Conservation (phyloP, 2,329 filamentous ascomycete species). For the Diaporthe caulivora region DNA sequence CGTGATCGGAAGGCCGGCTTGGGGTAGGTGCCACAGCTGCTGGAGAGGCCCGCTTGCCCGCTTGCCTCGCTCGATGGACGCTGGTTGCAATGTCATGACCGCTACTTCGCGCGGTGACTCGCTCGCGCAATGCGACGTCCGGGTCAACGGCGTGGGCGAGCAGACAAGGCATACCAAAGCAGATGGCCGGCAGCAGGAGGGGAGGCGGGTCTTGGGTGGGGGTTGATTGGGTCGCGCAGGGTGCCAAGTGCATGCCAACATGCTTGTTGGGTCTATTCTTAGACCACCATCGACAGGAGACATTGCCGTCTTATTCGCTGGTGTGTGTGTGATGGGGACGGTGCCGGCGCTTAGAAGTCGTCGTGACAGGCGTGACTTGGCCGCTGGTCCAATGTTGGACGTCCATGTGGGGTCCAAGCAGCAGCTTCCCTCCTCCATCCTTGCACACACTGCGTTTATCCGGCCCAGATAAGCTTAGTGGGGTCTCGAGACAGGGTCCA, state of each 20-base stretch:
- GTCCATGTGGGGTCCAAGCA: slow-evolving; percentile 13
- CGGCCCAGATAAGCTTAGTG: slow-evolving; percentile 28
- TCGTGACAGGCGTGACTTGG: slow-evolving; percentile 24
- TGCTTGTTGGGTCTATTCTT: slow-evolving; percentile 33
- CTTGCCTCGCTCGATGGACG: neutral
- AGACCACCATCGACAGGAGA: slow-evolving; percentile 26
- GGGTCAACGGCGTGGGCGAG: slow-evolving; percentile 18
- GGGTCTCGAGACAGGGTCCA: slow-evolving; percentile 14
- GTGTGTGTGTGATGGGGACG: slow-evolving; percentile 16
- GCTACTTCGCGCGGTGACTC: slow-evolving; percentile 28
- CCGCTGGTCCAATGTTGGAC: slow-evolving; percentile 19
- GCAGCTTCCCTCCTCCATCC: neutral
- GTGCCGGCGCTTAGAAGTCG: slow-evolving; percentile 27
- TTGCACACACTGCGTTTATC: neutral
- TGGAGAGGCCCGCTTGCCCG: neutral
- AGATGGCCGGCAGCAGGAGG: neutral
- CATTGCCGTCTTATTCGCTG: slow-evolving; percentile 14
- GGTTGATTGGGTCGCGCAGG: neutral
- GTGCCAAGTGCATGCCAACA: slow-evolving; percentile 15
- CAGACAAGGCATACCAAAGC: too few species aligned
- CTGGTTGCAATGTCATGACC: slow-evolving; percentile 22
- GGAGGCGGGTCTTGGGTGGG: neutral
- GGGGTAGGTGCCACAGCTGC: neutral
- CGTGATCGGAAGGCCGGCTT: slow-evolving; percentile 18
- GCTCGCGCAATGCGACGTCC: slow-evolving; percentile 20